Evolutionary conservation across 2,329 filamentous ascomycete species (phyloP), one percentile per base, ranked within the genome.

Genomic region (Cladosporium sp.): DNA sequence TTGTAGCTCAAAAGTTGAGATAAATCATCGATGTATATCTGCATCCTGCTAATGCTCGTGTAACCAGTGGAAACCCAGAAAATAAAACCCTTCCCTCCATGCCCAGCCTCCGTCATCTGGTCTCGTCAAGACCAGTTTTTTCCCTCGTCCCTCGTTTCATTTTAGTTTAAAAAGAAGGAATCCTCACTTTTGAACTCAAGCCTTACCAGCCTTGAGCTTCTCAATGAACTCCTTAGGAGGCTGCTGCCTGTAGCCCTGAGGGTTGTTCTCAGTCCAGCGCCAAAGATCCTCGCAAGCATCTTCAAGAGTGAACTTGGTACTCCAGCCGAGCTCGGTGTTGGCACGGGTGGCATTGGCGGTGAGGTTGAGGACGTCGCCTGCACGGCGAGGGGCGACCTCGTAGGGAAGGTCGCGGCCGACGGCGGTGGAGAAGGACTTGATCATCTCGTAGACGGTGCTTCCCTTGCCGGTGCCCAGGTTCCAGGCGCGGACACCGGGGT

Each of bases 201-300:
- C 60, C 63, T 72, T 74, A 66, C 71, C 68, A 51, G 66, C 72
- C 68, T 73, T 70, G 64, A 83, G 68, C 60, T 78, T 77, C 67
- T 90, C 89, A 59, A 97, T 76, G 73, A 98, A 85, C 79, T 91
- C 88, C 70, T 91, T 85, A 0, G 95, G 94, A n/a, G 94, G 92
- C 70, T 93, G 85, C 81, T 98, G 93, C 70, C 91, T 86, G 83
- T 98, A 98, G 25, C 95, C 95, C 81, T 93, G 88, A 26, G 95
- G 95, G 82, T 98, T 98, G 82, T 97, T 98, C 81, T 90, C 85
- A 18, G 96, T 96, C 95, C 95, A 99, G 75, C 88, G 89, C 95
- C 95, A 99, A 70, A 99, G 84, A 79, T 99, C 93, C 72, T 89
- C 88, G 78, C 95, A 99, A 28, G 94, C 93, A 78, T 97, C 88